Percentiles rank a stretch among this genome's conserved stretches.
phyloP scores from a whole-genome alignment of 1,284 basidiomycete species.

The Malassezia slooffiae region DNA sequence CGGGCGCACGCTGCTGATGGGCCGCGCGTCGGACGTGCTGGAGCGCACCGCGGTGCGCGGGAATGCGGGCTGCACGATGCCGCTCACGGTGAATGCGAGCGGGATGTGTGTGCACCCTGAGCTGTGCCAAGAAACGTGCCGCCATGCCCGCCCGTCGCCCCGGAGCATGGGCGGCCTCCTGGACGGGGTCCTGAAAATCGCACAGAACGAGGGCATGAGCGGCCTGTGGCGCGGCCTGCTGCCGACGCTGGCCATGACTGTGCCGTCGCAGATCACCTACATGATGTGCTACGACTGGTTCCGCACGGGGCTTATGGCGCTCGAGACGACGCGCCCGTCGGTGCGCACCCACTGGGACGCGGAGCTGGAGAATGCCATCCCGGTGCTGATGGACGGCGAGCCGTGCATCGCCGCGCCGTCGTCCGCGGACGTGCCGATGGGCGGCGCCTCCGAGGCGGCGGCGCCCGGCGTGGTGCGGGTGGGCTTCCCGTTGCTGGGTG shows the following conservation, averaged over 20 bases:
- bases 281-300: constrained; percentile 94
- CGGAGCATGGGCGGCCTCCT: constrained; percentile 31
- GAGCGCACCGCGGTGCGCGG: not conserved
- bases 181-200: constrained; percentile 42
- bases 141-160: no score
- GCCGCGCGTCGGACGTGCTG: no score
- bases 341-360: constrained; percentile 6
- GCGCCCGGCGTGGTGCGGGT: no score
- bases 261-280: constrained; percentile 84
- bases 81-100: not conserved
- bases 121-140: constrained; percentile 16
- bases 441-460: no score
- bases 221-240: constrained; percentile 43
- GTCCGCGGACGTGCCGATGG: not conserved
- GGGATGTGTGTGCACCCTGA: constrained; percentile 7
- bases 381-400: constrained; percentile 11
- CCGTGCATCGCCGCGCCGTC: not conserved
- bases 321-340: no score
- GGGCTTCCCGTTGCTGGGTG: constrained; percentile 47
- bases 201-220: constrained; percentile 30
- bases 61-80: not conserved
- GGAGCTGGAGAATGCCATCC: constrained; percentile 5
- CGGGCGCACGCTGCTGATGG: no score
- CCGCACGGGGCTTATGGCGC: constrained; percentile 49
- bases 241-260: constrained; percentile 57